Conservation (phyloP, 177 flowering plant species). For the Telopea speciosissima region DNA sequence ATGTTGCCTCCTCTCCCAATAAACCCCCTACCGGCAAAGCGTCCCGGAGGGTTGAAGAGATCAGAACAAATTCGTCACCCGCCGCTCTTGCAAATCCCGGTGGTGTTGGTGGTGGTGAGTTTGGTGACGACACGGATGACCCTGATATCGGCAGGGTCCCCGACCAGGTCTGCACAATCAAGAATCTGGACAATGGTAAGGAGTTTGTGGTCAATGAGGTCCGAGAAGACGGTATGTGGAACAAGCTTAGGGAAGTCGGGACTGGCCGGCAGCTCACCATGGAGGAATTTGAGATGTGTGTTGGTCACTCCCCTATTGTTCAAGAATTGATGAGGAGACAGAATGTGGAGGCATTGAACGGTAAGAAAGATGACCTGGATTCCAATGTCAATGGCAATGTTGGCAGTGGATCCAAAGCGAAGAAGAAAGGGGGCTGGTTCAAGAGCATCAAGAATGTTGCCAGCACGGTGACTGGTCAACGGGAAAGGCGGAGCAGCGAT, state of each 20-base stretch:
- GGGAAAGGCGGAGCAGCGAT: constrained; percentile 82
- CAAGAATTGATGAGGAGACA: constrained; percentile 96
- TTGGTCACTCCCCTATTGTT: constrained; percentile 94
- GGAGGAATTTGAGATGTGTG: constrained; percentile 92
- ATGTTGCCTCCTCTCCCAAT: constrained; percentile 28
- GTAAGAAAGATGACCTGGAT: constrained; percentile 35
- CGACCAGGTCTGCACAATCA: constrained; percentile 51
- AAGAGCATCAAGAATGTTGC: constrained; percentile 74
- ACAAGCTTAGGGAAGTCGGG: constrained; percentile 78
- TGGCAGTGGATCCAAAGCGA: constrained; percentile 39
- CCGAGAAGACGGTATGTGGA: constrained; percentile 80
- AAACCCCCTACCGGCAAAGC: constrained; percentile 55
- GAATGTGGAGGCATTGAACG: constrained; percentile 63
- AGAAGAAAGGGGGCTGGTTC: constrained; percentile 84
- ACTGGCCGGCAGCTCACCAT: constrained; percentile 85
- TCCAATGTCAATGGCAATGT: constrained; percentile 26
- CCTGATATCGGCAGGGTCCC: constrained; percentile 18
- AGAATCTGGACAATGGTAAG: constrained; percentile 85
- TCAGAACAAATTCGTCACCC: constrained; percentile 7
- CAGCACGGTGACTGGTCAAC: constrained; percentile 45
- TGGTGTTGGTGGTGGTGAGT: constrained; percentile 13
- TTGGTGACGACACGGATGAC: constrained; percentile 21
- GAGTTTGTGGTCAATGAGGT: constrained; percentile 93
- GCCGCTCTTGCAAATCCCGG: constrained; percentile 7
- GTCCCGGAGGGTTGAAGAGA: constrained; percentile 21